Base-by-base conservation (phyloP, 352 stramenopile genomes). In the Phytopythium sindhum region DNA sequence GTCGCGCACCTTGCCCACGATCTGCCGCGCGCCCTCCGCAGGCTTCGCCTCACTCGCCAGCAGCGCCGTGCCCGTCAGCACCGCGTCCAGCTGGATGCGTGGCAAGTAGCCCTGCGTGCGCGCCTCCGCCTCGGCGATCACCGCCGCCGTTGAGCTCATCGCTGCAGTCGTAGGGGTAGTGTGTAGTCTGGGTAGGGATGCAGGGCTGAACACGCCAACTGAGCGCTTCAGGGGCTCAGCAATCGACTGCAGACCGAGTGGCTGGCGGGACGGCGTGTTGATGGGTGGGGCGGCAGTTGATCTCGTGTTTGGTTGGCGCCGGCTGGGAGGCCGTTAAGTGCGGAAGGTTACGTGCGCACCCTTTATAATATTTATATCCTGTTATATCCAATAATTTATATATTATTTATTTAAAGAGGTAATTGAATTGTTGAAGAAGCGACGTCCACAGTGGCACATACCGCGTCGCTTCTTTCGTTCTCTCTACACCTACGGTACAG, bases 1-100 rank as follows among this genome's bases (percentile, higher is more conserved):
- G 69, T 98, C 95, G 65, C 94, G 87, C 29, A 98, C 94, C 60
- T 98, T 94, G 68, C 86, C 86, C 31, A 77, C 80, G 64, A 90
- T 78, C 70, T 92, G 83, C 35, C 64, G 60, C 70, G 88, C 88
- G n/a, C 33, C 33, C 21, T 68, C 57, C 57, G 80, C 74, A 28
- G 86, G 54, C 37, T 77, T 61, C 11, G 63, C 24, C 9, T 54
- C 68, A 14, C 89, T 61, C 44, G 68, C 37, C 9, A 59, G 73
- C n/a, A 94, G 75, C 55, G 81, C 88, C 59, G 86, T 92, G 37
- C 50, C 48, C 2, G 78, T 91, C 48, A 91, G 68, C 54, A 72
- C 67, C 31, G 68, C 63, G 1, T 57, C 63, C 44, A 69, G 68
- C 24, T 86, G 60, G 69, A 94, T 90, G 64, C 75, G 74, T 17